These are phyloP conservation scores for Pyrenochaeta sp. DNA, from an alignment of 2,329 filamentous ascomycete species.

Conservation along the genomic window DNA sequence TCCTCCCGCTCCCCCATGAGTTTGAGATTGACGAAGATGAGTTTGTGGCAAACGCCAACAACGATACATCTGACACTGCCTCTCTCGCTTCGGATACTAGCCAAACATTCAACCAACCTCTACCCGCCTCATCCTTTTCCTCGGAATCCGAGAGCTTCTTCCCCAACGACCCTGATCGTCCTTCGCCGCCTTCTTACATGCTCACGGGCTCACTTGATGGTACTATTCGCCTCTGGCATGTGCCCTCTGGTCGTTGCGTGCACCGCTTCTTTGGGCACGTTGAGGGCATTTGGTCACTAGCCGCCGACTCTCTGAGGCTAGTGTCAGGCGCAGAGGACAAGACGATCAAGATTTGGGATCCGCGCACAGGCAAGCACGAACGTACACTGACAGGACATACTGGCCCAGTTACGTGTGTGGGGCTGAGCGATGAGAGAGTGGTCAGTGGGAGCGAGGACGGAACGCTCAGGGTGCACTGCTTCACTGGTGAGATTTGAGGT, in stretches of 20 bases:
- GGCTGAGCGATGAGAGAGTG: slow-evolving; percentile 86
- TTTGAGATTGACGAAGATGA: slow-evolving; percentile 85
- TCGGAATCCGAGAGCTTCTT: slow-evolving; percentile 60
- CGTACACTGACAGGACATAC: slow-evolving; percentile 90
- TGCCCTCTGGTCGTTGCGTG: slow-evolving; percentile 79
- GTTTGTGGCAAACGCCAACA: slow-evolving; percentile 63
- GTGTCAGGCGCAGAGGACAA: slow-evolving; percentile 92
- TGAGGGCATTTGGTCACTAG: slow-evolving; percentile 93
- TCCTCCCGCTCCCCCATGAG: slow-evolving; percentile 82
- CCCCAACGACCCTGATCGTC: slow-evolving; percentile 67
- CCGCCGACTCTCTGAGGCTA: slow-evolving; percentile 85
- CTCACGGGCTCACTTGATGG: slow-evolving; percentile 90
- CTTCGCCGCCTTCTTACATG: slow-evolving; percentile 87
- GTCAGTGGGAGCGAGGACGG: slow-evolving; percentile 94
- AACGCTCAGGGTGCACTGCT: slow-evolving; percentile 74
- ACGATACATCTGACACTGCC: slow-evolving; percentile 55
- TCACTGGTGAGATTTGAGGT: slow-evolving; percentile 15
- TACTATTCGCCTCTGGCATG: slow-evolving; percentile 93
- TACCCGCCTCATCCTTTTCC: slow-evolving; percentile 9
- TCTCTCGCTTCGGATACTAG: slow-evolving; percentile 39
- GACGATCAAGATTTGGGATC: slow-evolving; percentile 97
- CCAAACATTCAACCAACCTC: slow-evolving; percentile 8
- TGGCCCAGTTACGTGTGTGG: slow-evolving; percentile 92
- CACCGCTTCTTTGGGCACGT: slow-evolving; percentile 96
- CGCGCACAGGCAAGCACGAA: slow-evolving; percentile 88